phyloP scores from a whole-genome alignment of 2,329 filamentous ascomycete species.

The Diplodia seriata region DNA sequence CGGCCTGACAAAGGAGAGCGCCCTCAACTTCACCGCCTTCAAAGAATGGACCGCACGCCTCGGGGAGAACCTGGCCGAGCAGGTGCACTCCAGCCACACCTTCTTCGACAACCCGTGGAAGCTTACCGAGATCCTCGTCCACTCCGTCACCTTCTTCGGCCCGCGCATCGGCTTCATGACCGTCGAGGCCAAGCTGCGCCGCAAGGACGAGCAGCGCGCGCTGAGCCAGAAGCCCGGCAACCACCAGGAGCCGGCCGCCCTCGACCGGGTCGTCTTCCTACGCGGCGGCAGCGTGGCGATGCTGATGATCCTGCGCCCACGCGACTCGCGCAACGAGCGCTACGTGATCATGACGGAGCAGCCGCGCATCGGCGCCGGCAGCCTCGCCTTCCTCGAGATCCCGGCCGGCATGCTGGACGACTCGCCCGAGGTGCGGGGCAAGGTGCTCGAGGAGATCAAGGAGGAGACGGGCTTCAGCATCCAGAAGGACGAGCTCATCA shows the following conservation, averaged over 20 bases:
- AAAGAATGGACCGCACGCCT: not conserved
- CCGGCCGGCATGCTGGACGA: constrained; percentile 66
- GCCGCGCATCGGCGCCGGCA: constrained; percentile 60
- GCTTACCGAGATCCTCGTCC: not conserved
- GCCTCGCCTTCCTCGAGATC: constrained; percentile 59
- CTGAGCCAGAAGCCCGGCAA: too few relatives aligned
- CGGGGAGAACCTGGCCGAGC: not conserved
- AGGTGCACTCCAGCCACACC: not conserved
- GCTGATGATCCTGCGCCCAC: constrained; percentile 60
- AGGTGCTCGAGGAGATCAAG: constrained; percentile 58
- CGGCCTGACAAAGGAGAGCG: not conserved
- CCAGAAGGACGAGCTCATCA: constrained; percentile 55
- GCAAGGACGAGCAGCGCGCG: constrained; percentile 40
- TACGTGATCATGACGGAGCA: constrained; percentile 62
- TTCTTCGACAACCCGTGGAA: not conserved
- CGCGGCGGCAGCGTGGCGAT: constrained; percentile 63
- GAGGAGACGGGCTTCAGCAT: constrained; percentile 63
- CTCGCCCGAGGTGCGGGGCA: constrained; percentile 58
- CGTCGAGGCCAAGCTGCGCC: constrained; percentile 36
- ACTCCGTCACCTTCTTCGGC: not conserved
- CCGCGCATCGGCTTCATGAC: not conserved
- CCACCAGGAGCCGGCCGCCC: too few relatives aligned
- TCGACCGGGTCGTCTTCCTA: constrained; percentile 61
- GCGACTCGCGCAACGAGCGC: constrained; percentile 57
- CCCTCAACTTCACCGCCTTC: not conserved